Conservation (phyloP, 2,329 filamentous ascomycete species). For the Endoconidiophora laricicola region DNA sequence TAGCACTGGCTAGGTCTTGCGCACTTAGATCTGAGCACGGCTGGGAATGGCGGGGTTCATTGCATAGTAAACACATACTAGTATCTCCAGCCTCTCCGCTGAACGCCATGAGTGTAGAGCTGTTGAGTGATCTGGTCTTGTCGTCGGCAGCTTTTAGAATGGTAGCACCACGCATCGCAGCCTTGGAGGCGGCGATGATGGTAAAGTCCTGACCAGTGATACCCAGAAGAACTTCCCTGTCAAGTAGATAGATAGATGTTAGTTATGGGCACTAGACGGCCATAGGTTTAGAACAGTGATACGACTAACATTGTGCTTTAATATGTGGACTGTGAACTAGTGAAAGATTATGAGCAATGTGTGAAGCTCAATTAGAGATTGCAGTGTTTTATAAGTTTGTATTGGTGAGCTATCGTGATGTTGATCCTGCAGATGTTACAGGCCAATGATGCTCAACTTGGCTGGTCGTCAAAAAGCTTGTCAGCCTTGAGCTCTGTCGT, state of each 20-base stretch:
- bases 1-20: neutral
- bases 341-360: neutral
- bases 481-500: conserved; percentile 11
- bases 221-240: conserved; percentile 90
- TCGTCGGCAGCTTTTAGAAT: conserved; percentile 91
- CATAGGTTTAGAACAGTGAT: neutral
- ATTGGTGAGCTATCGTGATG: no score
- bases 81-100: conserved; percentile 94
- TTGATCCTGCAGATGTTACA: no score
- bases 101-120: conserved; percentile 88
- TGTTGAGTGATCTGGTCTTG: conserved; percentile 86
- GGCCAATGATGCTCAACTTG: conserved; percentile 8
- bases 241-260: neutral
- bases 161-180: conserved; percentile 91
- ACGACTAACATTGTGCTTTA: conserved; percentile 6
- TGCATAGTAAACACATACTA: conserved; percentile 31
- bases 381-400: no score
- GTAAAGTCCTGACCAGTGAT: conserved; percentile 99
- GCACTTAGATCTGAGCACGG: neutral
- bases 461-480: conserved; percentile 5
- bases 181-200: conserved; percentile 93
- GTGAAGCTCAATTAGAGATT: neutral
- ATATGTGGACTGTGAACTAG: neutral
- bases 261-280: neutral
- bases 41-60: neutral